phyloP scores from a whole-genome alignment of 805 yeast genomes.

The Lipomyces yamadae region DNA sequence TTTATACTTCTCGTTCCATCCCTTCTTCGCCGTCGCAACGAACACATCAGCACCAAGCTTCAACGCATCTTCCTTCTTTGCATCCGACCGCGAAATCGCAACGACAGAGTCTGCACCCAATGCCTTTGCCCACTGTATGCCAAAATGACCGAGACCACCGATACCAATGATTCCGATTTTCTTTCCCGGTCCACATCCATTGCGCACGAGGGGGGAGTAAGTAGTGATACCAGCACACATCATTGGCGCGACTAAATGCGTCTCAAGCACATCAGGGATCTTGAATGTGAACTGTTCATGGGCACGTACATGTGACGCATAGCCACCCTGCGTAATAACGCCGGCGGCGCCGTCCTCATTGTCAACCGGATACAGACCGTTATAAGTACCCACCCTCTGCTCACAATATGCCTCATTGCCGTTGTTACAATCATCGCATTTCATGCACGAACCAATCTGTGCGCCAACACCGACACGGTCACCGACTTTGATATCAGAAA shows the following conservation, averaged over 20 bases:
- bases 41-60: slow-evolving; percentile 61
- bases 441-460: slow-evolving; percentile 60
- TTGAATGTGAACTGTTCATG: slow-evolving; percentile 65
- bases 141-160: slow-evolving; percentile 68
- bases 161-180: slow-evolving; percentile 64
- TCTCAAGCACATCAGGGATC: slow-evolving; percentile 60
- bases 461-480: slow-evolving; percentile 84
- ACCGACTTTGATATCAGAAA: no score
- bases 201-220: slow-evolving; percentile 61
- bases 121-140: slow-evolving; percentile 60
- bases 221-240: slow-evolving; percentile 79
- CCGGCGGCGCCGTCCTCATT: no score
- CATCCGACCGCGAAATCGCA: slow-evolving; percentile 57
- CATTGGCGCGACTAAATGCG: slow-evolving; percentile 74
- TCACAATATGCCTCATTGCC: slow-evolving; percentile 63
- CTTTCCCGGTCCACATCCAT: slow-evolving; percentile 54
- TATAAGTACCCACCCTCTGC: slow-evolving; percentile 57
- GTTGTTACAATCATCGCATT: slow-evolving; percentile 55
- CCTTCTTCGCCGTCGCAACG: slow-evolving; percentile 54
- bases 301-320: slow-evolving; percentile 66
- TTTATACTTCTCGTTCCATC: slow-evolving; percentile 44
- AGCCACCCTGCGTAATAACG: slow-evolving; percentile 80
- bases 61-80: slow-evolving; percentile 57
- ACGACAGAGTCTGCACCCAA: slow-evolving; percentile 61
- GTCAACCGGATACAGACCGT: slow-evolving; percentile 51